Percentiles rank a stretch among this genome's conserved stretches.
phyloP scores from a whole-genome alignment of 306 rosid species.

The Canavalia ensiformis region DNA sequence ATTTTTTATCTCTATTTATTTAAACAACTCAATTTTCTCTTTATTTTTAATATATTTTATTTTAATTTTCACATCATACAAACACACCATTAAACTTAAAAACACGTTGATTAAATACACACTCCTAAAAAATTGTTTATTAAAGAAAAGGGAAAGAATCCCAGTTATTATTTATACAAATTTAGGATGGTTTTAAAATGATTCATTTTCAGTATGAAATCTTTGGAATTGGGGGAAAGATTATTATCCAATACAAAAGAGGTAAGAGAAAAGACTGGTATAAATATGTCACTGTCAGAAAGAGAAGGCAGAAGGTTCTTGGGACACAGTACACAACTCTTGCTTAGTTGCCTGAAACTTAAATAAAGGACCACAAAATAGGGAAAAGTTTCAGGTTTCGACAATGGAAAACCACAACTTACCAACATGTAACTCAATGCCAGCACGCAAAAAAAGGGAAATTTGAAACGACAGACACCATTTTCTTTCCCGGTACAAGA shows the following conservation, averaged over 20 bases:
- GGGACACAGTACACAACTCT: neutral
- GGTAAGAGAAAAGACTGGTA: too few species aligned
- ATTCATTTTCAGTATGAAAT: too few species aligned
- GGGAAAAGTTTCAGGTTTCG: neutral
- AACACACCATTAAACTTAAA: too few species aligned
- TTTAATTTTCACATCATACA: too few species aligned
- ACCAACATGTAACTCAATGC: neutral
- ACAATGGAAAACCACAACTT: neutral
- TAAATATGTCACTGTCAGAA: neutral
- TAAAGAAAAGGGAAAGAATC: neutral
- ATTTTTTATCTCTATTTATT: too few species aligned
- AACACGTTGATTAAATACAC: too few species aligned
- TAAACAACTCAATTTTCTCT: too few species aligned
- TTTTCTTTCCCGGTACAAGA: neutral
- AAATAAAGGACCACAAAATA: neutral
- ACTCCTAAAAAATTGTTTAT: too few species aligned
- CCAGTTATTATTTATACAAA: neutral
- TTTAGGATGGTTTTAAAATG: neutral
- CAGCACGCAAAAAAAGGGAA: neutral
- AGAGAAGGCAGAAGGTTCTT: constrained; percentile 12
- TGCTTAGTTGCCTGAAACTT: neutral
- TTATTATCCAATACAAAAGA: neutral
- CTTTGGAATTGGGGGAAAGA: too few species aligned
- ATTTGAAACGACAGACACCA: neutral
- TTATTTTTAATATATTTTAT: too few species aligned